These are phyloP conservation scores for Emericellopsis cladophorae DNA, from an alignment of 2,329 filamentous ascomycete genomes.

Conservation along the genomic window DNA sequence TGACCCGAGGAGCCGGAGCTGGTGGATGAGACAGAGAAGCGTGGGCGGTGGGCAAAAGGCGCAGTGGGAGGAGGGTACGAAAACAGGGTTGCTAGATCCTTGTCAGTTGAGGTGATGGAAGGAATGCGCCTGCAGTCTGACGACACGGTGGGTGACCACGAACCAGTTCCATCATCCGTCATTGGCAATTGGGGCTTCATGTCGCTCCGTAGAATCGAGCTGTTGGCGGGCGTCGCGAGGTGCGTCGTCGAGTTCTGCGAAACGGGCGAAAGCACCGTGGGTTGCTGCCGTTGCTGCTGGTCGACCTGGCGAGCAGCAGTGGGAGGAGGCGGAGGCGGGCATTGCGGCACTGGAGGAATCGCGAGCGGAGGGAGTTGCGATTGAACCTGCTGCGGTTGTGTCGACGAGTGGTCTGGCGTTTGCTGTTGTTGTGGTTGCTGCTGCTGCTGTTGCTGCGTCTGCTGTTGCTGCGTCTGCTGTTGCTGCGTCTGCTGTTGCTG, in stretches of 20 bases:
- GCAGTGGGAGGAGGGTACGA: constrained; percentile 10
- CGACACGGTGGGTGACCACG: not conserved
- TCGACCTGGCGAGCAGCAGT: constrained; percentile 5
- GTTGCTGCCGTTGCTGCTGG: constrained; percentile 1
- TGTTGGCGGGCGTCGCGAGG: not conserved
- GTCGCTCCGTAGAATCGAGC: too few species aligned
- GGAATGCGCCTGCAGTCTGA: not conserved
- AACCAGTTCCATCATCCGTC: too few species aligned
- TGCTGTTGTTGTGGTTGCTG: constrained; percentile 4
- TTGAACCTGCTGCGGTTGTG: constrained; percentile 4
- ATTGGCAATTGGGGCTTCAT: too few species aligned
- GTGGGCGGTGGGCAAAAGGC: constrained; percentile 26
- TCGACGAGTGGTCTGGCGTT: constrained; percentile 2
- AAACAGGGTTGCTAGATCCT: constrained; percentile 9
- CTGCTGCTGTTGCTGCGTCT: constrained; percentile 7
- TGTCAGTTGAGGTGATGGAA: not conserved
- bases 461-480: too few species aligned
- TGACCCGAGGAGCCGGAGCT: constrained; percentile 37
- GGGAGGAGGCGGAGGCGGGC: constrained; percentile 17
- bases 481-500: constrained; percentile 9
- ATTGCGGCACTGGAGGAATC: constrained; percentile 17
- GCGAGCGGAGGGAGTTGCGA: constrained; percentile 10
- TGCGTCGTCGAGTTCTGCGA: not conserved
- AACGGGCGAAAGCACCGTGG: not conserved
- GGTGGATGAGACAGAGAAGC: constrained; percentile 35